Percentiles rank a stretch among this genome's conserved stretches.
These are phyloP conservation scores for Monosporascus sp. DNA, from an alignment of 2,329 filamentous ascomycete genomes.

Conservation along the genomic window DNA sequence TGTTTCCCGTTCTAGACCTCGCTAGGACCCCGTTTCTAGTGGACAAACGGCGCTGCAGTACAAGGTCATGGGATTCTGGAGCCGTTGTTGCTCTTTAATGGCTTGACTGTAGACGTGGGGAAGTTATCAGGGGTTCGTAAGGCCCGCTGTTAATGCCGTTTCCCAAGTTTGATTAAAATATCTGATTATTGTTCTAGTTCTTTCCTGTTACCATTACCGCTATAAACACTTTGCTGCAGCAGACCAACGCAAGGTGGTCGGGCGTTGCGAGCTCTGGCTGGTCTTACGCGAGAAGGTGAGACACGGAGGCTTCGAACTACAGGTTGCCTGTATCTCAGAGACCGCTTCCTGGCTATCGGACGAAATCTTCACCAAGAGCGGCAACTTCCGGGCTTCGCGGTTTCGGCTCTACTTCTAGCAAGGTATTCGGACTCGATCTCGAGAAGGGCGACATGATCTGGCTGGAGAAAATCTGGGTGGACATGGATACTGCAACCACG, in stretches of 20 bases:
- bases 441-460: not conserved
- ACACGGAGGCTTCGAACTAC: not conserved
- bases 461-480: not conserved
- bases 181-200: conserved; percentile 7
- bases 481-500: not conserved
- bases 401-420: not conserved
- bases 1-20: too few relatives aligned
- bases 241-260: not conserved
- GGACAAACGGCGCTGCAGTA: too few relatives aligned
- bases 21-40: too few relatives aligned
- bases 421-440: not conserved
- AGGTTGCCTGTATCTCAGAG: not conserved
- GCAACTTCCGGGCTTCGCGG: not conserved
- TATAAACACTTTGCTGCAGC: too few relatives aligned
- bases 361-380: not conserved
- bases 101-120: too few relatives aligned
- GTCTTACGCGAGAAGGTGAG: not conserved
- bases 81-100: too few relatives aligned
- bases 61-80: too few relatives aligned
- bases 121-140: too few relatives aligned
- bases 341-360: not conserved
- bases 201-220: too few relatives aligned
- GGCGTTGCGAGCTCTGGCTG: not conserved
- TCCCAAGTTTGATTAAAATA: too few relatives aligned
- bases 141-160: too few relatives aligned